Evolutionary conservation across 768 basidiomycete genomes (phyloP).

Genomic region (Hysterangium stoloniferum): DNA sequence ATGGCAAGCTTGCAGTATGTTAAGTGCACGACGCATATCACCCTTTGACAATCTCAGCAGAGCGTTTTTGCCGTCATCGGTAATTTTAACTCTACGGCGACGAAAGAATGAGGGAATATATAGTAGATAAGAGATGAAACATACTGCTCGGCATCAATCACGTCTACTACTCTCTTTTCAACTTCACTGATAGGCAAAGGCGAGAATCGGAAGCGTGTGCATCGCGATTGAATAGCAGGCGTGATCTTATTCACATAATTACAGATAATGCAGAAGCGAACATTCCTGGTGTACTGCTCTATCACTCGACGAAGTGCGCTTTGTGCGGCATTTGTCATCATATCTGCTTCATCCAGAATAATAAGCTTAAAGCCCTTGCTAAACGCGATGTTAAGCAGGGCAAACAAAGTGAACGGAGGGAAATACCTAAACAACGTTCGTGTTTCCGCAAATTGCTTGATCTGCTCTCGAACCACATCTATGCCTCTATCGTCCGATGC

Average conservation of each 20-base stretch:
- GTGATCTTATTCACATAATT: conserved; percentile 99
- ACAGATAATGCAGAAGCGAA: conserved; percentile 99
- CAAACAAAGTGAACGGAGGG: neutral
- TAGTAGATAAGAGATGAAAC: conserved; percentile 19
- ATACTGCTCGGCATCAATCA: conserved; percentile 81
- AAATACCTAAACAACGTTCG: conserved; percentile 55
- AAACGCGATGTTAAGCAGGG: conserved; percentile 19
- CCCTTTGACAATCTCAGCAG: conserved; percentile 91
- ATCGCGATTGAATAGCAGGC: conserved; percentile 96
- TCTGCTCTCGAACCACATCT: conserved; percentile 96
- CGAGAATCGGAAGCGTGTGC: conserved; percentile 95
- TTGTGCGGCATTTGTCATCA: conserved; percentile 99
- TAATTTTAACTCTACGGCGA: conserved; percentile 68
- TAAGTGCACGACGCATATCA: conserved; percentile 95
- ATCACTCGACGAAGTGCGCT: conserved; percentile 95
- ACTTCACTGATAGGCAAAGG: conserved; percentile 83
- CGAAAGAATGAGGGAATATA: neutral
- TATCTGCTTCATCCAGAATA: conserved; percentile 98
- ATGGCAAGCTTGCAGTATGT: conserved; percentile 95
- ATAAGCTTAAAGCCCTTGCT: conserved; percentile 96
- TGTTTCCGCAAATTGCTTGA: conserved; percentile 97
- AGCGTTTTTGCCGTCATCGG: conserved; percentile 79
- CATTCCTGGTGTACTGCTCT: conserved; percentile 97
- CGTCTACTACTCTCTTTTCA: conserved; percentile 67
- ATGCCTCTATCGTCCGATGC: conserved; percentile 98